Percentiles rank a stretch among this genome's conserved stretches.
Evolutionary conservation across 495 filamentous ascomycete genomes (phyloP).

Genomic region (Penicillium longicatenatum): DNA sequence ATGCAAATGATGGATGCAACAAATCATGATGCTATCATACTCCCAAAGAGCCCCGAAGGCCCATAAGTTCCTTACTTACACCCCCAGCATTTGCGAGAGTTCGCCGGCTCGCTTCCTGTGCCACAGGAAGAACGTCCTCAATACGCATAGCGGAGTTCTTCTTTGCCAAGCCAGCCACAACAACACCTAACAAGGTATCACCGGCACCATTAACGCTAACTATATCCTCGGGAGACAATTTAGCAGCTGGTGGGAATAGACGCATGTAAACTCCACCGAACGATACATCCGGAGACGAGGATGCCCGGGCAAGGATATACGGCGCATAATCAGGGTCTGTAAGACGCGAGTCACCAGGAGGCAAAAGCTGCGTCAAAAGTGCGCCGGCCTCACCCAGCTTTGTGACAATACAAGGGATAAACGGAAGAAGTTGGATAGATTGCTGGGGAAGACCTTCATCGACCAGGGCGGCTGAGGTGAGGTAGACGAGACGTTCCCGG

Average conservation of each 20-base stretch:
- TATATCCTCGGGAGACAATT: conserved; percentile 59
- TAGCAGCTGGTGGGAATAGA: conserved; percentile 68
- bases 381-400: conserved; percentile 84
- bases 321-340: conserved; percentile 58
- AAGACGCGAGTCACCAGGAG: conserved; percentile 62
- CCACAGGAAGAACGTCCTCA: conserved; percentile 47
- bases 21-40: neutral
- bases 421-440: conserved; percentile 82
- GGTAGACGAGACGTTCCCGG: conserved; percentile 61
- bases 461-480: conserved; percentile 64
- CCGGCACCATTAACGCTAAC: conserved; percentile 93
- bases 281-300: conserved; percentile 42
- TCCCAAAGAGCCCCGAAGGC: conserved; percentile 15
- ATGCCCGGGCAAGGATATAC: conserved; percentile 67
- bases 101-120: conserved; percentile 74
- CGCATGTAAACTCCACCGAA: conserved; percentile 86
- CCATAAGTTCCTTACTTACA: conserved; percentile 55
- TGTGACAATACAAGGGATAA: conserved; percentile 77
- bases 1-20: conserved; percentile 24
- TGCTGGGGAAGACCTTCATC: conserved; percentile 82
- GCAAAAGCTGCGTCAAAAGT: conserved; percentile 71
- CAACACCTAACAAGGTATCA: conserved; percentile 85
- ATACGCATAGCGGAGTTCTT: conserved; percentile 23
- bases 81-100: conserved; percentile 72
- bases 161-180: conserved; percentile 66